These are phyloP conservation scores for Gymnopilus dilepis DNA, from an alignment of 768 basidiomycete species.

Conservation along the genomic window DNA sequence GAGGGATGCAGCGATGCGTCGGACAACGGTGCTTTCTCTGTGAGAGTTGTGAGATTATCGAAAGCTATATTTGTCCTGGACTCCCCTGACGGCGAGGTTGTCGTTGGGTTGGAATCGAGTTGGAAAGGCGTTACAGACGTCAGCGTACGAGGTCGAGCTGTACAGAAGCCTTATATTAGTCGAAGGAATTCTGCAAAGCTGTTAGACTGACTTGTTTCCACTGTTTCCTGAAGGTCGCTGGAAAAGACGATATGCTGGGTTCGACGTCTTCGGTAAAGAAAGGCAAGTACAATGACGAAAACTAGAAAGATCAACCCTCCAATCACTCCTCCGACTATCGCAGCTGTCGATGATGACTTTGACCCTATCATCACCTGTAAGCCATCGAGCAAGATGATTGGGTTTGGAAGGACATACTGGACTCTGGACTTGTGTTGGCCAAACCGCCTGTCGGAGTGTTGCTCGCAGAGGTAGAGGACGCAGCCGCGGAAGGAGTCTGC, in stretches of 20 bases:
- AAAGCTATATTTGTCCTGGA: not conserved
- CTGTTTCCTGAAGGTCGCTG: not conserved
- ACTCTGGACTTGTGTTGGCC: not conserved
- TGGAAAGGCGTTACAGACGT: not conserved
- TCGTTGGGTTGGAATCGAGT: not conserved
- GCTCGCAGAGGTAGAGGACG: no score
- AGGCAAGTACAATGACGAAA: not conserved
- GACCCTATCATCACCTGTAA: not conserved
- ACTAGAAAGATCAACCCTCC: not conserved
- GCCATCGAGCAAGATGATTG: not conserved
- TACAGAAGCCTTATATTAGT: not conserved
- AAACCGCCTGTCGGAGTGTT: not conserved
- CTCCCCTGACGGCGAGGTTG: not conserved
- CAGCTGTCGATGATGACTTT: not conserved
- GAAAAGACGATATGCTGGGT: not conserved
- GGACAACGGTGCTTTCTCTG: not conserved
- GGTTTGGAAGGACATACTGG: not conserved
- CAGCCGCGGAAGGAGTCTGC: no score
- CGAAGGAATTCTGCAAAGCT: not conserved
- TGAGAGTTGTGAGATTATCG: not conserved
- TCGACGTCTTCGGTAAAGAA: constrained; percentile 1
- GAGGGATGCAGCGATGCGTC: not conserved
- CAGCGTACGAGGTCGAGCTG: not conserved
- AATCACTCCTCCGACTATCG: constrained; percentile 8
- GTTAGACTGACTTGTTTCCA: not conserved